Evolutionary conservation across 306 rosid genomes (phyloP).

Genomic region (Cicer judaicum): DNA sequence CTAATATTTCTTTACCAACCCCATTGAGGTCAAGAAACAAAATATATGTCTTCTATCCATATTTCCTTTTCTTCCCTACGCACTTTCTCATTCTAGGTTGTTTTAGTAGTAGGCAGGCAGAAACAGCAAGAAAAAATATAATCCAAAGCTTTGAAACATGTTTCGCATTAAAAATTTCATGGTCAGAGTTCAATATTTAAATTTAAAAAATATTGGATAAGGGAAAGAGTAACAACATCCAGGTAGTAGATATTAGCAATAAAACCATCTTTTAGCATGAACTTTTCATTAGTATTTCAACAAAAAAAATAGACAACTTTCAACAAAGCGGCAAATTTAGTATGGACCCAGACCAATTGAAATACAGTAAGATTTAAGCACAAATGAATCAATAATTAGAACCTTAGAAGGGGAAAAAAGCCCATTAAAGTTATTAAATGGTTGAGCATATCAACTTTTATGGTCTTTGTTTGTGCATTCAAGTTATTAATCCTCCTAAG

Average conservation of each 20-base stretch:
- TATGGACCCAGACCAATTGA: not conserved
- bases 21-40: not conserved
- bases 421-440: not conserved
- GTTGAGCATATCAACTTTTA: not conserved
- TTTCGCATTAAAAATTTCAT: not conserved
- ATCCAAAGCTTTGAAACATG: not conserved
- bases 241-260: not conserved
- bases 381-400: not conserved
- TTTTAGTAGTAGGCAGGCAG: not conserved
- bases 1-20: not conserved
- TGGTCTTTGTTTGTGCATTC: not conserved
- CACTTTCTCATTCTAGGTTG: not conserved
- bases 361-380: not conserved
- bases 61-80: not conserved
- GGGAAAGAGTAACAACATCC: not conserved
- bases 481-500: conserved; percentile 10
- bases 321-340: not conserved
- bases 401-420: not conserved
- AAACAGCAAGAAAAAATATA: conserved; percentile 5
- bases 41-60: conserved; percentile 10
- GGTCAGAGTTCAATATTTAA: not conserved
- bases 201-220: too few species aligned
- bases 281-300: not conserved
- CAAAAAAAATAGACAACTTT: not conserved
- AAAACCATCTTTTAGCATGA: not conserved